Evolutionary conservation across 2,329 filamentous ascomycete species (phyloP), one percentile per base, ranked within the genome.

Genomic region (Cryphonectria parasitica): DNA sequence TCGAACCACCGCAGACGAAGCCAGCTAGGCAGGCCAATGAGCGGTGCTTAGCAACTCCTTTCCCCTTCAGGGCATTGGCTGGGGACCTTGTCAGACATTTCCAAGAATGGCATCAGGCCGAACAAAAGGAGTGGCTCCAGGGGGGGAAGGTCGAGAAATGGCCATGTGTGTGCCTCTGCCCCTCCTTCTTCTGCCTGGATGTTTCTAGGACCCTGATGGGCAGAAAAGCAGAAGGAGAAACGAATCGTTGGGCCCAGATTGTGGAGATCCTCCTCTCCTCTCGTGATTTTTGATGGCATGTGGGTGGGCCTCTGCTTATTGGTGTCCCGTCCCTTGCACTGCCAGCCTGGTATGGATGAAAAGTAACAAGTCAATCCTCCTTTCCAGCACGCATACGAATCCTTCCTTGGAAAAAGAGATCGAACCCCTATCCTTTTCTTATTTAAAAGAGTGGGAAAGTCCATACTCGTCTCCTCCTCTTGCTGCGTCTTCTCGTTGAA

Each of bases 31-130:
- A 45, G 62, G 25, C 68, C 71, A 71, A 68, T 71, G 28, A 56
- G 15, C 41, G 39, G 7, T 28, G 39, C 43, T 64, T 66, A 63
- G 36, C 22, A 52, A 19, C 28, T 11, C n/a, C 7, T 34, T 52
- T 68, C 13, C 19, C 5, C 22, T 7, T 22, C 39, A 6, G 17
- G 31, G 66, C 45, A 72, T 72, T 72, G 71, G 71, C 43, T 43
- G n/a, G 34, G 45, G 5, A 19, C 56, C 58, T 49, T 49, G 45
- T 49, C 60, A 52, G 34, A 7, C 28, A 7, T 10, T 31, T 66
- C 64, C 64, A 17, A 61, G 52, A 61, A 43, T 28, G 68, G 63
- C 39, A 66, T 62, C 28, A 54, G 45, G 67, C 39, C 31, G 61
- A 31, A 45, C 43, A 49, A 22, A 22, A 39, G 36, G 36, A 45